Evolutionary conservation across 169 alveolate genomes (phyloP).

Genomic region (Plasmodium sp.): DNA sequence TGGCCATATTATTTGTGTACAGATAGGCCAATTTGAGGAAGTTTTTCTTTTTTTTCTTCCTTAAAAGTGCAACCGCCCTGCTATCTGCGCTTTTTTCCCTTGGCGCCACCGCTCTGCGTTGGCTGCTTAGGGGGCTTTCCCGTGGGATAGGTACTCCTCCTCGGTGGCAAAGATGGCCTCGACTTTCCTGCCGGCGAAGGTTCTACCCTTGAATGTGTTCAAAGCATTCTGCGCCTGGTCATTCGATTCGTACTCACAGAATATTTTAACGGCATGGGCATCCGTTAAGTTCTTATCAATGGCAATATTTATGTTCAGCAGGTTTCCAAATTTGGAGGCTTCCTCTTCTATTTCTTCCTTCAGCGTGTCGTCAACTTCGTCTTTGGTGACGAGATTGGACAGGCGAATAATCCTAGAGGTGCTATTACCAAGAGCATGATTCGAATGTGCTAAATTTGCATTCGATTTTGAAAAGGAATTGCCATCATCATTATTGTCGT

Average conservation of each 20-base stretch:
- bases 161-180: constrained; percentile 78
- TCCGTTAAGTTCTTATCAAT: constrained; percentile 78
- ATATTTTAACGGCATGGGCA: constrained; percentile 82
- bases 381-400: constrained; percentile 79
- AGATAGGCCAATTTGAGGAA: background rate
- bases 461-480: constrained; percentile 10
- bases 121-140: background rate
- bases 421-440: constrained; percentile 73
- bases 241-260: constrained; percentile 81
- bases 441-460: constrained; percentile 60
- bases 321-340: constrained; percentile 84
- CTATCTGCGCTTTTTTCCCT: background rate
- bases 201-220: constrained; percentile 80
- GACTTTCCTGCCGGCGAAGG: constrained; percentile 84
- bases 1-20: background rate
- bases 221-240: constrained; percentile 82
- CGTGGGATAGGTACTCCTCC: constrained; percentile 22
- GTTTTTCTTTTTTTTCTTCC: background rate
- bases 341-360: constrained; percentile 84
- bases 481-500: background rate
- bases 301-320: constrained; percentile 76
- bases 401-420: constrained; percentile 52
- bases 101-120: background rate
- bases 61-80: background rate
- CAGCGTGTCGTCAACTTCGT: constrained; percentile 81